A percentile compares a stretch with the other conserved stretches of the same genome.
These are phyloP conservation scores for Thelonectria olida DNA, from an alignment of 2,329 filamentous ascomycete genomes.

Conservation along the genomic window DNA sequence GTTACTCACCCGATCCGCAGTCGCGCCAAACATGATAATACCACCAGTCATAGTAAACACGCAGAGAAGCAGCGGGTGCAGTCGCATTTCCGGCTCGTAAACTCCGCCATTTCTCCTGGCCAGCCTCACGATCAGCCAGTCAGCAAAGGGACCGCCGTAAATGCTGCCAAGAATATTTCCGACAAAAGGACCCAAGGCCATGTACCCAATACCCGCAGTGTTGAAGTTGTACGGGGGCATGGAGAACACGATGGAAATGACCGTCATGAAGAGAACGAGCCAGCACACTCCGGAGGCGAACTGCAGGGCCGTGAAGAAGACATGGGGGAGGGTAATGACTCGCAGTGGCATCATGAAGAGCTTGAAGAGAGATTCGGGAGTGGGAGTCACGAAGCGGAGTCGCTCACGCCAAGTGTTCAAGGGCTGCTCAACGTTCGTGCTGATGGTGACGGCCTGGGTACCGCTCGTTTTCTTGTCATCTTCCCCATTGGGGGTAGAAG, in stretches of 20 bases:
- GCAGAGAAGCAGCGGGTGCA: slow-evolving; percentile 44
- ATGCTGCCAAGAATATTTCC: slow-evolving; percentile 51
- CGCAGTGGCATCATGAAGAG: slow-evolving; percentile 32
- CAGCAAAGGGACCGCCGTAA: slow-evolving; percentile 50
- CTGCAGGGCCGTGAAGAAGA: slow-evolving; percentile 50
- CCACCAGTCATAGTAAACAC: slow-evolving; percentile 47
- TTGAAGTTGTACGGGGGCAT: slow-evolving; percentile 44
- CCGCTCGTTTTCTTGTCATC: not conserved
- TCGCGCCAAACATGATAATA: slow-evolving; percentile 51
- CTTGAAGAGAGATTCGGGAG: slow-evolving; percentile 25
- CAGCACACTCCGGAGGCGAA: slow-evolving; percentile 45
- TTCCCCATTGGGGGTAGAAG: not conserved
- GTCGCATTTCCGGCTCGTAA: slow-evolving; percentile 56
- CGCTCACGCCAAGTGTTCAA: slow-evolving; percentile 32
- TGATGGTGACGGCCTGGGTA: not conserved
- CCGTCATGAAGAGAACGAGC: slow-evolving; percentile 37
- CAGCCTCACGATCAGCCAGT: slow-evolving; percentile 49
- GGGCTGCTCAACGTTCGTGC: slow-evolving; percentile 9
- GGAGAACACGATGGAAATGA: slow-evolving; percentile 48
- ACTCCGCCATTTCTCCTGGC: slow-evolving; percentile 50
- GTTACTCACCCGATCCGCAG: slow-evolving; percentile 44
- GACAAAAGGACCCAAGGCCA: slow-evolving; percentile 44
- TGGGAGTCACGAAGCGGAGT: slow-evolving; percentile 31
- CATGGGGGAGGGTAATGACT: slow-evolving; percentile 46
- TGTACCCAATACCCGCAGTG: slow-evolving; percentile 39